Evolutionary conservation across 2,329 filamentous ascomycete genomes (phyloP).

Genomic region (Fusarium verrucosum): DNA sequence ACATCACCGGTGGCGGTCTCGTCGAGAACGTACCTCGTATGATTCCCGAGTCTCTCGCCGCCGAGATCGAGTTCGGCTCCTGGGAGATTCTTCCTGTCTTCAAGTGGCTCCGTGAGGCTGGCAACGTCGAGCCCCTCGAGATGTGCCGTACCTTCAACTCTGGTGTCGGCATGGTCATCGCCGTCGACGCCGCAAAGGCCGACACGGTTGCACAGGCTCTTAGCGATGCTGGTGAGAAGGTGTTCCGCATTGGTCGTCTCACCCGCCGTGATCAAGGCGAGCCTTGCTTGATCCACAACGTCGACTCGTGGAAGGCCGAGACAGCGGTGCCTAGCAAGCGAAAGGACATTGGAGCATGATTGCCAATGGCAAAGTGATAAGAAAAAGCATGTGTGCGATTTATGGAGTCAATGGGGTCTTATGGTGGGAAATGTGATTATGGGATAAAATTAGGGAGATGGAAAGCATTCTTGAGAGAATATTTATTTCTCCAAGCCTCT

Average conservation of each 20-base stretch:
- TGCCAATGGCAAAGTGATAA: background rate
- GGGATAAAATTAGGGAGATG: slow-evolving; percentile 31
- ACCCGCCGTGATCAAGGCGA: slow-evolving; percentile 60
- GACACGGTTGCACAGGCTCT: slow-evolving; percentile 69
- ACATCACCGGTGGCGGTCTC: slow-evolving; percentile 95
- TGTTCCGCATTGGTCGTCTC: slow-evolving; percentile 79
- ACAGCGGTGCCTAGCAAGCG: slow-evolving; percentile 37
- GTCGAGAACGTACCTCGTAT: slow-evolving; percentile 95
- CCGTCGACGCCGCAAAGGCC: slow-evolving; percentile 73
- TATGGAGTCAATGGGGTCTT: slow-evolving; percentile 31
- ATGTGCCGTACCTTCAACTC: slow-evolving; percentile 96
- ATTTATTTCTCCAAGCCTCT: slow-evolving; percentile 4
- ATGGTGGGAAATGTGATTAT: slow-evolving; percentile 26
- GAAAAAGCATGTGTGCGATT: slow-evolving; percentile 25
- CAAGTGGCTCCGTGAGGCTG: slow-evolving; percentile 80
- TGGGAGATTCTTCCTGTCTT: slow-evolving; percentile 86
- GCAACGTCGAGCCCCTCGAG: slow-evolving; percentile 78
- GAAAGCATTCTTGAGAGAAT: slow-evolving; percentile 19
- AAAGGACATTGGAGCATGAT: slow-evolving; percentile 40
- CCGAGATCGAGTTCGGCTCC: slow-evolving; percentile 78
- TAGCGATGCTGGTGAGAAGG: slow-evolving; percentile 71
- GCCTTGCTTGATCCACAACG: slow-evolving; percentile 49
- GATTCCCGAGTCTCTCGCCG: slow-evolving; percentile 80
- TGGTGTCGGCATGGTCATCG: slow-evolving; percentile 92
- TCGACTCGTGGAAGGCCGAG: slow-evolving; percentile 49